These are phyloP conservation scores for Boletus subcaerulescens DNA, from an alignment of 768 basidiomycete species.

Conservation along the genomic window DNA sequence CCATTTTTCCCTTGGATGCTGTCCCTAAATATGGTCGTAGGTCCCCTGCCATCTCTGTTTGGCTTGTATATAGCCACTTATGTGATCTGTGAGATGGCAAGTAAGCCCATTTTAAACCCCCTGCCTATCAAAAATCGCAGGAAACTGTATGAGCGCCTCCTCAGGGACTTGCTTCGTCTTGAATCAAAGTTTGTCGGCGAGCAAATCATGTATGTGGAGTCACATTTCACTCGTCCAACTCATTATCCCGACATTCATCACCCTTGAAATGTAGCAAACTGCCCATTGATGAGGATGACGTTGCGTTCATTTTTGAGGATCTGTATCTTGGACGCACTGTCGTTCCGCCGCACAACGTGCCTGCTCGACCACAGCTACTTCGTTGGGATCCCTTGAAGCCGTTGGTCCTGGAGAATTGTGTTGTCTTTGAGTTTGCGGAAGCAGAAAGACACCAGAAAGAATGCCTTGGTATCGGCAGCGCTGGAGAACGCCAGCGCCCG, in stretches of 20 bases:
- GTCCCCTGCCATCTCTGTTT: conserved; percentile 83
- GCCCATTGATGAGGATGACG: conserved; percentile 80
- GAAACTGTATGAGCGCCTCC: conserved; percentile 79
- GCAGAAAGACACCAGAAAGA: conserved; percentile 61
- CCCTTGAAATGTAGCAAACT: conserved; percentile 50
- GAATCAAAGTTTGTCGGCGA: conserved; percentile 68
- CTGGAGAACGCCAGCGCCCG: conserved; percentile 30
- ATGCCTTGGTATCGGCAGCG: conserved; percentile 31
- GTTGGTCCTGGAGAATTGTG: conserved; percentile 75
- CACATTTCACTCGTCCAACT: background rate
- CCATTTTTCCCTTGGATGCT: background rate
- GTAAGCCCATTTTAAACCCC: conserved; percentile 78
- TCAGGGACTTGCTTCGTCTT: conserved; percentile 69
- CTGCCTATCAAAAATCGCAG: conserved; percentile 81
- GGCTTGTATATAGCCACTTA: conserved; percentile 89
- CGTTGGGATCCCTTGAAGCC: conserved; percentile 75
- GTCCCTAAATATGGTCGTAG: conserved; percentile 9
- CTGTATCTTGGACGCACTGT: conserved; percentile 74
- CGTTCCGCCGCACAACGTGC: conserved; percentile 74
- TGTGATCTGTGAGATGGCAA: conserved; percentile 81
- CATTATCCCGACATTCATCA: background rate
- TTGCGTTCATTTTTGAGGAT: conserved; percentile 84
- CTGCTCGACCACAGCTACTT: conserved; percentile 67
- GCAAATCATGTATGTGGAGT: conserved; percentile 52
- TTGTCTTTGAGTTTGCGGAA: conserved; percentile 77